A percentile compares a stretch with the other conserved stretches of the same genome.
phyloP scores from a whole-genome alignment of 2,329 filamentous ascomycete species.

The Cordyceps militaris region DNA sequence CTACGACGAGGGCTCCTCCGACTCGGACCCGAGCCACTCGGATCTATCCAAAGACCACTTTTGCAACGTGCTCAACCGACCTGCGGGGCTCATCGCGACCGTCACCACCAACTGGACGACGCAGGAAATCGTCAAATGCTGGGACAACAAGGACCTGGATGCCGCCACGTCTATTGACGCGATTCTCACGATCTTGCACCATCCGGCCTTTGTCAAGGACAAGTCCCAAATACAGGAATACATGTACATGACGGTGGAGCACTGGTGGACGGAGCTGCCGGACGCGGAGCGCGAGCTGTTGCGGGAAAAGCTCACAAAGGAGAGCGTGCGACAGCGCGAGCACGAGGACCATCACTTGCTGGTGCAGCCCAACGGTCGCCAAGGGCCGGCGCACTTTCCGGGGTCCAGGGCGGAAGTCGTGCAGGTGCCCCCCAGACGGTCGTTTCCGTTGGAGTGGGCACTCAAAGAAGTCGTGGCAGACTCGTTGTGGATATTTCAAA shows the following conservation, averaged over 20 bases:
- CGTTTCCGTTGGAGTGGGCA: conserved; percentile 20
- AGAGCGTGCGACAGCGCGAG: conserved; percentile 20
- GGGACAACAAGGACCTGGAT: conserved; percentile 71
- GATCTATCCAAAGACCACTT: conserved; percentile 77
- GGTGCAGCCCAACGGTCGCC: conserved; percentile 18
- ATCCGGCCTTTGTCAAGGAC: conserved; percentile 69
- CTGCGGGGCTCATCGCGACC: conserved; percentile 22
- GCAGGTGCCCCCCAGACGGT: conserved; percentile 15
- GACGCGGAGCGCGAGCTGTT: conserved; percentile 18
- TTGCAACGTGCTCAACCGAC: conserved; percentile 52
- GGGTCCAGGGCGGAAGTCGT: conserved; percentile 20
- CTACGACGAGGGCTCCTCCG: conserved; percentile 64
- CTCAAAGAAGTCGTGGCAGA: conserved; percentile 5
- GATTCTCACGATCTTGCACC: conserved; percentile 72
- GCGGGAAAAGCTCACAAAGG: conserved; percentile 20
- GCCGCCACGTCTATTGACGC: conserved; percentile 72
- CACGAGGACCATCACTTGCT: conserved; percentile 25
- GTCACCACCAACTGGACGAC: conserved; percentile 25
- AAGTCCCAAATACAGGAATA: conserved; percentile 66
- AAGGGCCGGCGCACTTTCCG: conserved; percentile 21
- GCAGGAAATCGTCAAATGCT: conserved; percentile 33
- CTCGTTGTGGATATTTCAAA: conserved; percentile 4
- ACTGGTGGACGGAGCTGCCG: conserved; percentile 57
- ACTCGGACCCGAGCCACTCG: conserved; percentile 68
- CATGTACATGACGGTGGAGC: conserved; percentile 74